Base-by-base conservation (phyloP, 2,329 filamentous ascomycete species). In the Xenosphaeropsis pyriputrescens region DNA sequence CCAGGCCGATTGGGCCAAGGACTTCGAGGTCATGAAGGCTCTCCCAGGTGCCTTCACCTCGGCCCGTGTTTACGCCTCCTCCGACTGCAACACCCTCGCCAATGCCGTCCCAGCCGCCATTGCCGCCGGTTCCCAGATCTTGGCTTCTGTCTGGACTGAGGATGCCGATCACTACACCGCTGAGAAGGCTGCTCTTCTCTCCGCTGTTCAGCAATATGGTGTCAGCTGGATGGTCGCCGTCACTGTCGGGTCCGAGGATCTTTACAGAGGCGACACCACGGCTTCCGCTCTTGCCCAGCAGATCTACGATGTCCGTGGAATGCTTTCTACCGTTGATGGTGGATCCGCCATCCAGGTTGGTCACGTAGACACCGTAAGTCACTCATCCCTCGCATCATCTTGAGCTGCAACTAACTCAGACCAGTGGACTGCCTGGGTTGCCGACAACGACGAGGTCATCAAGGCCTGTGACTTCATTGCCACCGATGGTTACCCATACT, bases 401-500 rank as follows among this genome's bases (percentile, higher is more conserved):
- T 26, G 22, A 26, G 8, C 8, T 26, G 22, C 8, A 26, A 11
- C 22, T 26, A 26, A 26, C 8, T 26, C 12, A 11, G 8, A 26
- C 12, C 22, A 26, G 22, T 79, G 74, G 70, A 74, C 74, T 33
- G 66, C 64, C 34, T 77, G 72, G 71, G 63, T 68, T 34, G 70
- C 55, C 41, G 66, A 65, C 50, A 79, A 78, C 62, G 65, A 65
- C 48, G 57, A 60, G 39, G 74, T 81, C 41, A 65, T 79, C 45
- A 62, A 70, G 41, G 74, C 72, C 39, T 63, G 70, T 43, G 77
- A 82, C 61, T 80, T 70, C 56, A 53, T 80, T 40, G 75, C 75
- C 35, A 67, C 75, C 30, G 72, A 80, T 46, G 72, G 72, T 50
- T 79, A 78, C 55, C 74, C 75, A 19, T 79, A 76, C 64, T 80